Conservation (phyloP, 257 asterid species). For the Petrea volubilis region DNA sequence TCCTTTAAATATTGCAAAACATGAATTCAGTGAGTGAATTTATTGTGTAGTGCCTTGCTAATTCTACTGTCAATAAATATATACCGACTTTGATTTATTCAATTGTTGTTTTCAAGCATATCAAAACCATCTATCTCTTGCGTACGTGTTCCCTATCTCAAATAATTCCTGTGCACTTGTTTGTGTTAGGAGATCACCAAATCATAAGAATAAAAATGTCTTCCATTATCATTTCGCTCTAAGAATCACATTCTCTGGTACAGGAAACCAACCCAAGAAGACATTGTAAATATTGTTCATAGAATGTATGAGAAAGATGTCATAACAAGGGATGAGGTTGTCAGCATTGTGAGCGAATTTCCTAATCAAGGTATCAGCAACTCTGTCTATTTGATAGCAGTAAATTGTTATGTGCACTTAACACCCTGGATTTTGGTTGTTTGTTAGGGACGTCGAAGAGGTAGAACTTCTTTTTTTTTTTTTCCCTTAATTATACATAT, state of each 20-base stretch:
- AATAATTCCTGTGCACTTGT: not conserved
- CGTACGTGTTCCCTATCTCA: not conserved
- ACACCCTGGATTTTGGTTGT: not conserved
- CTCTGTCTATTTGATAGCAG: not conserved
- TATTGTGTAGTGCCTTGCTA: not conserved
- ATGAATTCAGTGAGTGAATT: not conserved
- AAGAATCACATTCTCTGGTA: constrained; percentile 19
- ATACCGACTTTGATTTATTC: not conserved
- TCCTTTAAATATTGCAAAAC: not conserved
- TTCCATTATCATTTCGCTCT: constrained; percentile 17
- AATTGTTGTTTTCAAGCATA: not conserved
- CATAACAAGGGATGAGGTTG: constrained; percentile 63
- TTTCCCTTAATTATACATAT: not conserved
- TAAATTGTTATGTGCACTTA: not conserved
- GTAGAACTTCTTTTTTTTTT: not conserved
- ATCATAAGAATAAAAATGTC: not conserved
- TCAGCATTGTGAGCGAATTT: constrained; percentile 57
- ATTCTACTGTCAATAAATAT: not conserved
- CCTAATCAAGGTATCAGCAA: constrained; percentile 79
- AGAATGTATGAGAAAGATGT: constrained; percentile 96
- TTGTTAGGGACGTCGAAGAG: not conserved
- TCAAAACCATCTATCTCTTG: constrained; percentile 7
- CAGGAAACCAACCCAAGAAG: constrained; percentile 98
- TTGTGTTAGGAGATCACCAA: not conserved
- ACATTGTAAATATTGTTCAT: constrained; percentile 74